Evolutionary conservation across 2,329 filamentous ascomycete genomes (phyloP).

Genomic region (Rasamsonia emersonii): DNA sequence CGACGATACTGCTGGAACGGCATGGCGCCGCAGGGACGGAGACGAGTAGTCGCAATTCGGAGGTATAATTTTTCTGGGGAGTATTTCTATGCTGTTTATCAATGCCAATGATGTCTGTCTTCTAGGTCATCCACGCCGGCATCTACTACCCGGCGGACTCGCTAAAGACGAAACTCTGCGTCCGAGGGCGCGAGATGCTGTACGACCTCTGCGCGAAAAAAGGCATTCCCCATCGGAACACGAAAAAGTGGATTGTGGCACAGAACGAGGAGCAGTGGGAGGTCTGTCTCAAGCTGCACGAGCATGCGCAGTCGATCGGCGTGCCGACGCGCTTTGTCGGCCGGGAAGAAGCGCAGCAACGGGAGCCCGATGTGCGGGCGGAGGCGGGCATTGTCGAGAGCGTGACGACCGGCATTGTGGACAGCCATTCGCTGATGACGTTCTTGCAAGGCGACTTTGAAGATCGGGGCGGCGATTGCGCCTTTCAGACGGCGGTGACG

Average conservation of each 20-base stretch:
- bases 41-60: slow-evolving; percentile 82
- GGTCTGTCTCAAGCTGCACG: slow-evolving; percentile 46
- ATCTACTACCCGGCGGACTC: slow-evolving; percentile 73
- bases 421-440: slow-evolving; percentile 78
- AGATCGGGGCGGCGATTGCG: slow-evolving; percentile 64
- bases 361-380: slow-evolving; percentile 70
- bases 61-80: slow-evolving; percentile 40
- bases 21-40: slow-evolving; percentile 70
- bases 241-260: slow-evolving; percentile 91
- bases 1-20: slow-evolving; percentile 72
- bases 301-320: slow-evolving; percentile 44
- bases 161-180: slow-evolving; percentile 77
- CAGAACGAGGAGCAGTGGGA: slow-evolving; percentile 64
- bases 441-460: slow-evolving; percentile 69
- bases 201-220: slow-evolving; percentile 67
- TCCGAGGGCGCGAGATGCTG: slow-evolving; percentile 65
- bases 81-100: not conserved
- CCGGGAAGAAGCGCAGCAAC: slow-evolving; percentile 48
- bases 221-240: slow-evolving; percentile 61
- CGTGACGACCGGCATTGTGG: slow-evolving; percentile 80
- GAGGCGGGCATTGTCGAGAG: slow-evolving; percentile 69
- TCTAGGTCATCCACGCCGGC: slow-evolving; percentile 81
- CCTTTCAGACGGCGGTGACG: slow-evolving; percentile 59
- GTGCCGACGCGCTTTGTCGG: slow-evolving; percentile 68
- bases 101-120: not conserved